Conservation (phyloP, 2,329 filamentous ascomycete species). For the Xylaria sp. region DNA sequence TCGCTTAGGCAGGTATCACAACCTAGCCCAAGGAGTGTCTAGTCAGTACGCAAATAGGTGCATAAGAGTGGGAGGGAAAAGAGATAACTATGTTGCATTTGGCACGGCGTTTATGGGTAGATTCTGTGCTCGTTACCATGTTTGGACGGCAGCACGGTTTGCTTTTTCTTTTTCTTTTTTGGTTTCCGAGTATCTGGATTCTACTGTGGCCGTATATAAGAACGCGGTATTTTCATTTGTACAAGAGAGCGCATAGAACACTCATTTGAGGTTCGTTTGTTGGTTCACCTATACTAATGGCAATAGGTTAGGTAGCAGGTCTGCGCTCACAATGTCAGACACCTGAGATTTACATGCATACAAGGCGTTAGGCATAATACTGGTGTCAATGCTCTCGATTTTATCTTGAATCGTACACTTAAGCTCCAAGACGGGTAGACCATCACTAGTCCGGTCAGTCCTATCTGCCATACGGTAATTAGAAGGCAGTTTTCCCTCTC, state of each 20-base stretch:
- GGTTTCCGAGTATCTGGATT: slow-evolving; percentile 29
- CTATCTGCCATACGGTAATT: not conserved
- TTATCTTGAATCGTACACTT: slow-evolving; percentile 17
- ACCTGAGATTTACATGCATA: slow-evolving; percentile 5
- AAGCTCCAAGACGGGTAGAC: slow-evolving; percentile 5
- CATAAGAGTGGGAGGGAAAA: slow-evolving; percentile 8
- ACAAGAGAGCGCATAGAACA: slow-evolving; percentile 6
- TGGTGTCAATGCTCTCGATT: slow-evolving; percentile 22
- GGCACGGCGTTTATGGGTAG: slow-evolving; percentile 45
- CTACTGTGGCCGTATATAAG: slow-evolving; percentile 30
- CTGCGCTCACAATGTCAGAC: slow-evolving; percentile 23
- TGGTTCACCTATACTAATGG: slow-evolving; percentile 20
- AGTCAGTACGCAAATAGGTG: slow-evolving; percentile 7
- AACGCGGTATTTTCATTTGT: slow-evolving; percentile 32
- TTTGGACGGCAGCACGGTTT: slow-evolving; percentile 31
- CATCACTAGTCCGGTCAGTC: not conserved
- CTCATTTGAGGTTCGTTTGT: slow-evolving; percentile 6
- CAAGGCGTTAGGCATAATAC: not conserved
- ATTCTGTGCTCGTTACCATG: slow-evolving; percentile 34
- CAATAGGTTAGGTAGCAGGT: slow-evolving; percentile 11
- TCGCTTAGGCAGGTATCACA: not conserved
- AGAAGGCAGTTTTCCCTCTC: not conserved
- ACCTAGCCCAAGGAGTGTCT: not conserved
- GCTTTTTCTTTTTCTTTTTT: slow-evolving; percentile 10
- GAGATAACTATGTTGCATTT: slow-evolving; percentile 40